A percentile compares a stretch with the other conserved stretches of the same genome.
Conservation (phyloP, 306 rosid genomes). For the Cucurbita moschata region DNA sequence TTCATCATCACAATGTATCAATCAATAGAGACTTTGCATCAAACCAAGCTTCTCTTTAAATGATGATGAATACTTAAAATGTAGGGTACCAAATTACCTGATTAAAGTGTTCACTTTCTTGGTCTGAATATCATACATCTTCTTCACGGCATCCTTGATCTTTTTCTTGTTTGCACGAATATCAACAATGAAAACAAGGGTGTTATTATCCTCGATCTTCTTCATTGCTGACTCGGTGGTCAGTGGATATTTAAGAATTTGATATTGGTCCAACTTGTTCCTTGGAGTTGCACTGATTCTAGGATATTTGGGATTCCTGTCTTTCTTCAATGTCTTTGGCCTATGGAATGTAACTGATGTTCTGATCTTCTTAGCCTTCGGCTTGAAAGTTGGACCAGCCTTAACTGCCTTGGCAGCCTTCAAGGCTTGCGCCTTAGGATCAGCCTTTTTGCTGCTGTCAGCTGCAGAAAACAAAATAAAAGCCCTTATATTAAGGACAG, state of each 20-base stretch:
- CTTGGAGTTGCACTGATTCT: conserved; percentile 77
- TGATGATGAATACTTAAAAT: neutral
- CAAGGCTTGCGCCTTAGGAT: conserved; percentile 7
- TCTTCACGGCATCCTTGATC: conserved; percentile 4
- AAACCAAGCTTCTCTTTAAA: neutral
- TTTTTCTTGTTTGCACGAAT: conserved; percentile 70
- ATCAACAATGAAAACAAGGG: conserved; percentile 61
- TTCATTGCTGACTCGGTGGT: conserved; percentile 52
- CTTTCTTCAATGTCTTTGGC: conserved; percentile 10
- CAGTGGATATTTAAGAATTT: conserved; percentile 64
- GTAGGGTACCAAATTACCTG: neutral
- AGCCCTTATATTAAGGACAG: neutral
- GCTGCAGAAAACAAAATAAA: neutral
- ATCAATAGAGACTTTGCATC: neutral
- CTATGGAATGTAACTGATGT: conserved; percentile 5
- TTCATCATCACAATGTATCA: neutral
- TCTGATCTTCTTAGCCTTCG: conserved; percentile 4
- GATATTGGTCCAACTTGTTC: conserved; percentile 81
- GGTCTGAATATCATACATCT: conserved; percentile 8
- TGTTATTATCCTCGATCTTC: conserved; percentile 8
- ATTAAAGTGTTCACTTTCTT: conserved; percentile 7
- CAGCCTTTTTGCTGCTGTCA: neutral
- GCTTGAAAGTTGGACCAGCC: conserved; percentile 4
- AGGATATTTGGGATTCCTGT: conserved; percentile 43
- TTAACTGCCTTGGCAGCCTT: conserved; percentile 9